phyloP scores from a whole-genome alignment of 129 eudicot genomes.

The Flaveria sonorensis region DNA sequence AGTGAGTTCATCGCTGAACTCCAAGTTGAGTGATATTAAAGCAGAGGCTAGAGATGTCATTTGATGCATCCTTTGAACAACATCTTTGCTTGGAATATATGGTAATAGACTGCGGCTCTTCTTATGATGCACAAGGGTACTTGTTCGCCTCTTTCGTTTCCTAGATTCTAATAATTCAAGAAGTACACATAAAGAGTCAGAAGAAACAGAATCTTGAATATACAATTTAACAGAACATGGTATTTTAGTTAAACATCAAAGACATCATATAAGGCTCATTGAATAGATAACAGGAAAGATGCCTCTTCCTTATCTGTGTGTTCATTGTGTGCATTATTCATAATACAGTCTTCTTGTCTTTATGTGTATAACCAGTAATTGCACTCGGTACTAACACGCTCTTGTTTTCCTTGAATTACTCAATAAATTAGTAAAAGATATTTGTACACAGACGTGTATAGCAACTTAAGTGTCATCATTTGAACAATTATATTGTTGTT shows the following conservation, averaged over 20 bases:
- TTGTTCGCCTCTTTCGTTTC: constrained; percentile 57
- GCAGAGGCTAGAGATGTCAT: constrained; percentile 65
- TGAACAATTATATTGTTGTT: no score
- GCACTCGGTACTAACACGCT: not conserved
- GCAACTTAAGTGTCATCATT: no score
- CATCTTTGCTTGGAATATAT: constrained; percentile 51
- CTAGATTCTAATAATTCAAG: constrained; percentile 45
- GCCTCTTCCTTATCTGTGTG: not conserved
- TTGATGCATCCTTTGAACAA: constrained; percentile 48
- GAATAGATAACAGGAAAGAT: not conserved
- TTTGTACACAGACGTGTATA: no score
- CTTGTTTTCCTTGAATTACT: not conserved
- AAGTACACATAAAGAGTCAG: constrained; percentile 13
- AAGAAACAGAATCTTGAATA: not conserved
- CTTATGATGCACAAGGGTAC: constrained; percentile 48
- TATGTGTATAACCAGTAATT: not conserved
- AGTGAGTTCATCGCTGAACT: constrained; percentile 62
- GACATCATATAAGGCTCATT: not conserved
- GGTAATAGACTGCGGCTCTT: constrained; percentile 58
- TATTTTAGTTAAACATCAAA: not conserved
- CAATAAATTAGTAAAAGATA: not conserved
- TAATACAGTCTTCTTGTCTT: not conserved
- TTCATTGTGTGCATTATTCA: not conserved
- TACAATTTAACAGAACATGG: not conserved
- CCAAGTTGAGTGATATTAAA: constrained; percentile 43